Percentiles rank a stretch among this genome's conserved stretches.
Conservation (phyloP, 169 alveolate species). For the Blepharisma undulans region DNA sequence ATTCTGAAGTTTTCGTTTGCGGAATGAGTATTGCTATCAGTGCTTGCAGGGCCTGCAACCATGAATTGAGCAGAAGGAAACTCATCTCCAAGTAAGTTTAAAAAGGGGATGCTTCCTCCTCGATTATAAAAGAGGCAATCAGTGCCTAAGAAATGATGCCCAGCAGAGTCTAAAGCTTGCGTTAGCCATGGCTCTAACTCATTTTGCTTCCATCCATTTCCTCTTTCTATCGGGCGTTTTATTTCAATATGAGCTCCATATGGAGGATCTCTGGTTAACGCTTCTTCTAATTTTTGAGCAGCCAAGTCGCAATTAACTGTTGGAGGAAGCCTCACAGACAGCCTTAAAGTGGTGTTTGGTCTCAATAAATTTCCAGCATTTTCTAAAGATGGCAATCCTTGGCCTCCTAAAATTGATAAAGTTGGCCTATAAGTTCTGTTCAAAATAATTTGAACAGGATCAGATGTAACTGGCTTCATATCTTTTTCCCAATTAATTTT, state of each 20-base stretch:
- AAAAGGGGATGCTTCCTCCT: slow-evolving; percentile 85
- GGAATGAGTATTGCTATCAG: slow-evolving; percentile 81
- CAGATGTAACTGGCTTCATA: slow-evolving; percentile 54
- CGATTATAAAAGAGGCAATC: slow-evolving; percentile 53
- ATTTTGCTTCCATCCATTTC: slow-evolving; percentile 62
- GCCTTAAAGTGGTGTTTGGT: slow-evolving; percentile 63
- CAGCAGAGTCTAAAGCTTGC: slow-evolving; percentile 37
- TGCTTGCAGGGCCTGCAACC: slow-evolving; percentile 80
- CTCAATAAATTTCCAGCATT: slow-evolving; percentile 85
- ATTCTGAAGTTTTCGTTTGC: slow-evolving; percentile 78
- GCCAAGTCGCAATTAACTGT: slow-evolving; percentile 59
- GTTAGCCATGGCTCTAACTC: slow-evolving; percentile 21
- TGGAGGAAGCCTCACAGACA: slow-evolving; percentile 82
- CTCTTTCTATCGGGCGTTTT: slow-evolving; percentile 40
- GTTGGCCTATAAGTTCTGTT: slow-evolving; percentile 71
- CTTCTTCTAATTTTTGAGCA: slow-evolving; percentile 47
- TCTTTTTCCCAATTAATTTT: slow-evolving; percentile 55
- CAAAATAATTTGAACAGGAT: slow-evolving; percentile 37
- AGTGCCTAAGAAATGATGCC: slow-evolving; percentile 38
- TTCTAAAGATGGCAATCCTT: slow-evolving; percentile 72
- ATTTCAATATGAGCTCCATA: slow-evolving; percentile 70
- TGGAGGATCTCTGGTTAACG: slow-evolving; percentile 76
- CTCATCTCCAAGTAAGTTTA: slow-evolving; percentile 63
- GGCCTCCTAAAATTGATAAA: slow-evolving; percentile 72
- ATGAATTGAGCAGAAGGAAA: slow-evolving; percentile 76